Evolutionary conservation across 164 flowering plant species (phyloP).

Genomic region (Vitis rotundifolia): DNA sequence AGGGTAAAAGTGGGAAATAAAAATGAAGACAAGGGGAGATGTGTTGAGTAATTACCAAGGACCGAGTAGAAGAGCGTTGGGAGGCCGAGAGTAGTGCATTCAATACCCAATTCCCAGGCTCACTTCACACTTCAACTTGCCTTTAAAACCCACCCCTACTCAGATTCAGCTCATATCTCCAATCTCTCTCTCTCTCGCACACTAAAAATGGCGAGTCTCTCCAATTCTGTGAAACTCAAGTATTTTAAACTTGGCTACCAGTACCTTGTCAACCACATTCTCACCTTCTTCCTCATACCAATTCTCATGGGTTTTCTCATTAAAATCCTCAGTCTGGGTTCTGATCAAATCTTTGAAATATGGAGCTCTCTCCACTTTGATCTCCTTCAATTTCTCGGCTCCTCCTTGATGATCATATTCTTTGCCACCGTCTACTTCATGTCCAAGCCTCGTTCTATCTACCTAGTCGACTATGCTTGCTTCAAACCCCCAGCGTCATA

Average conservation of each 20-base stretch:
- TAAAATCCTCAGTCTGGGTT: not conserved
- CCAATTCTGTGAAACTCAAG: slow-evolving; percentile 44
- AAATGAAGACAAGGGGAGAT: too few relatives aligned
- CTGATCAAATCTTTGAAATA: not conserved
- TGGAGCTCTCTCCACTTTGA: slow-evolving; percentile 4
- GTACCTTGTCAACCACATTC: slow-evolving; percentile 44
- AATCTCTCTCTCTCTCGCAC: too few relatives aligned
- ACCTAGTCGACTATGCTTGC: slow-evolving; percentile 7
- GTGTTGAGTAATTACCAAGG: too few relatives aligned
- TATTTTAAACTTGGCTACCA: slow-evolving; percentile 59
- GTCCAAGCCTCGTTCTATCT: slow-evolving; percentile 7
- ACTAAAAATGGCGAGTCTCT: too few relatives aligned
- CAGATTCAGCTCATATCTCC: too few relatives aligned
- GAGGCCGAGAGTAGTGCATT: too few relatives aligned
- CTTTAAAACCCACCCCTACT: too few relatives aligned
- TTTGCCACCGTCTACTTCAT: slow-evolving; percentile 4
- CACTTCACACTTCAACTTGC: too few relatives aligned
- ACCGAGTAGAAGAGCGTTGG: too few relatives aligned
- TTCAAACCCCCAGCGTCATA: not conserved
- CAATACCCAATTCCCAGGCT: not conserved
- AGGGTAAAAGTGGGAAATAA: too few relatives aligned
- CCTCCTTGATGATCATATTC: not conserved
- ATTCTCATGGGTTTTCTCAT: not conserved
- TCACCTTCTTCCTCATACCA: slow-evolving; percentile 27
- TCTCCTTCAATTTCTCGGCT: not conserved